Evolutionary conservation across 1,139 yeast genomes (phyloP), one percentile per base, ranked within the genome.

Genomic region (Debaryomycetaceae sp.): DNA sequence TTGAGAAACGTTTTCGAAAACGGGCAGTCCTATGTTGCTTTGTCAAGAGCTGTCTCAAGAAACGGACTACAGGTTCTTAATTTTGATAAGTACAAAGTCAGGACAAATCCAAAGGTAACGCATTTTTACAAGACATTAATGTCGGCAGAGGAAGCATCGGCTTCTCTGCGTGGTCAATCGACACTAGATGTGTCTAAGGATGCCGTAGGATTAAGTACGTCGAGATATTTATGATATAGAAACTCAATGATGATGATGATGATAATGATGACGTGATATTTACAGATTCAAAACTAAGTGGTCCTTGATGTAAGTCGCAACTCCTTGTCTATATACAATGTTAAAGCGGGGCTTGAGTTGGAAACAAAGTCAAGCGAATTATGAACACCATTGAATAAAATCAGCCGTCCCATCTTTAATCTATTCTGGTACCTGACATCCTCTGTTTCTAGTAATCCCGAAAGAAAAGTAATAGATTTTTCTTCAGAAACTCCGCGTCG

Each of bases 11-110:
- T 87, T 0, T 93, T 93, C 64, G 99, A 91, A 59, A 85, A 82
- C 49, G 99, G 99, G 0, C 99, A 93, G 62, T 96, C 96, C 0
- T 93, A 93, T 61, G 97, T 91, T 29, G 97, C 97, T 0, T 69
- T 91, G 34, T 86, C 95, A 1, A 76, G 97, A 60, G 97, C 96
- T 1, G 86, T 83, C 0, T 79, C 86, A 6, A 71, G 96, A 56
- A 80, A 80, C 2, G 96, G 96, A 0, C 67, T 90, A 37, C 96
- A 88, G 55, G 87, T 90, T 1, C 60, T 81, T 43, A 84, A 88
- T 53, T 90, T 90, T 60, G 72, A 78, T 45, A 75, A 73, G 36
- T 55, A 60, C 1, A 81, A 78, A 53, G 83, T 87, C 6, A 69
- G 63, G 53, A 81, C 89, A 0, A 87, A 86, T 62, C 71, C 72